phyloP scores from a whole-genome alignment of 768 basidiomycete genomes.

The Macrolepiota dolichaula region DNA sequence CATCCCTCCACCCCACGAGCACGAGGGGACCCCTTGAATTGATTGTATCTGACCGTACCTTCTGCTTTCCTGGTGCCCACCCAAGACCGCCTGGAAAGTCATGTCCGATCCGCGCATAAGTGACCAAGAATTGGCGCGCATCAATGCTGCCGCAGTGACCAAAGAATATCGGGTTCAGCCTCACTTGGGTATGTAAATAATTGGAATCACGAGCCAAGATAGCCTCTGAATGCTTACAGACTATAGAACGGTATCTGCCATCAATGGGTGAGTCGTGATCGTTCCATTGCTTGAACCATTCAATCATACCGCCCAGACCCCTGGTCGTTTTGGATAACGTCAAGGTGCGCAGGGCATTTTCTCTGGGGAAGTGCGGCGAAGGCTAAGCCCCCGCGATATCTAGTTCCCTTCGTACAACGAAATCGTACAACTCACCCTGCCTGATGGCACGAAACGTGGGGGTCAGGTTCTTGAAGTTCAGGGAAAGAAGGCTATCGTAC shows the following conservation, averaged over 20 bases:
- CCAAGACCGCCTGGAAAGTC: slow-evolving; percentile 5
- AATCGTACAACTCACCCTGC: slow-evolving; percentile 92
- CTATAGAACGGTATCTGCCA: slow-evolving; percentile 97
- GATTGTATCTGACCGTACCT: background rate
- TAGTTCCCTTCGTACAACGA: slow-evolving; percentile 98
- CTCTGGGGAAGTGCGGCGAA: background rate
- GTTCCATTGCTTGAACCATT: slow-evolving; percentile 1
- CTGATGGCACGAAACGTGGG: slow-evolving; percentile 92
- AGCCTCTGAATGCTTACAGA: slow-evolving; percentile 44
- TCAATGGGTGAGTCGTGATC: slow-evolving; percentile 76
- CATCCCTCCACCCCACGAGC: slow-evolving; percentile 2
- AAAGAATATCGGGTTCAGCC: slow-evolving; percentile 86
- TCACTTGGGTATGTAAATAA: slow-evolving; percentile 65
- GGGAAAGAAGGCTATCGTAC: slow-evolving; percentile 98
- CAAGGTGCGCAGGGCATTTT: slow-evolving; percentile 54
- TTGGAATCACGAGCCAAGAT: slow-evolving; percentile 7
- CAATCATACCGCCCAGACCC: slow-evolving; percentile 50
- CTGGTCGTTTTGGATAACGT: slow-evolving; percentile 97
- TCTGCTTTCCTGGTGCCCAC: background rate
- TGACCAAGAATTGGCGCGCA: slow-evolving; percentile 70
- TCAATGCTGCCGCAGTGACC: slow-evolving; percentile 88
- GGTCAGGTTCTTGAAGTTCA: slow-evolving; percentile 98
- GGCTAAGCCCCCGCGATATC: slow-evolving; percentile 8
- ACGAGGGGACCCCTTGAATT: background rate
- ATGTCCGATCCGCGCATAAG: slow-evolving; percentile 61